These are phyloP conservation scores for Trichoderma sp. DNA, from an alignment of 2,329 filamentous ascomycete genomes.

Conservation along the genomic window DNA sequence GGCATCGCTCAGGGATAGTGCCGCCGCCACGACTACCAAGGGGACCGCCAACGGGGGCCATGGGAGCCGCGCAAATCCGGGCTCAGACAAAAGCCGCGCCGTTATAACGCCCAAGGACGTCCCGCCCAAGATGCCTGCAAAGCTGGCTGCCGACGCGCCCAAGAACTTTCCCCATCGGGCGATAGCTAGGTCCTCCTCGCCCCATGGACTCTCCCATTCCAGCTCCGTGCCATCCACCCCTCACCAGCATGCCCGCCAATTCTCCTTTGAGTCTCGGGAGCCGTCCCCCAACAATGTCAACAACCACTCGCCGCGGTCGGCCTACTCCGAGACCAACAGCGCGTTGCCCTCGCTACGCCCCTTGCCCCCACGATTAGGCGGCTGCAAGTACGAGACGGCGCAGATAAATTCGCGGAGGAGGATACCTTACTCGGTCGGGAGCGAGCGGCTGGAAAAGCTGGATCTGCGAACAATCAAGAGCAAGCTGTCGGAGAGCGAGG, in stretches of 20 bases:
- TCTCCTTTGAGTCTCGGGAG: slow-evolving; percentile 74
- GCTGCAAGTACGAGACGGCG: slow-evolving; percentile 88
- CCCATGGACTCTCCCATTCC: slow-evolving; percentile 58
- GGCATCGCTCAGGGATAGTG: slow-evolving; percentile 57
- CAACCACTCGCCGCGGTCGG: slow-evolving; percentile 85
- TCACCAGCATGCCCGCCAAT: slow-evolving; percentile 81
- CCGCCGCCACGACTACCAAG: slow-evolving; percentile 48
- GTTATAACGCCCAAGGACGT: slow-evolving; percentile 62
- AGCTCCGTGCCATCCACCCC: slow-evolving; percentile 93
- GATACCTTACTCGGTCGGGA: slow-evolving; percentile 90
- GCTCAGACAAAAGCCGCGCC: slow-evolving; percentile 62
- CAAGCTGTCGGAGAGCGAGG: slow-evolving; percentile 70
- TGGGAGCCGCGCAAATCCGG: slow-evolving; percentile 65
- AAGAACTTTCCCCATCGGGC: slow-evolving; percentile 39
- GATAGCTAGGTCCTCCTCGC: slow-evolving; percentile 36
- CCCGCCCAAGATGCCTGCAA: slow-evolving; percentile 53
- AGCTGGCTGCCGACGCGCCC: slow-evolving; percentile 43
- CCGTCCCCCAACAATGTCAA: slow-evolving; percentile 78
- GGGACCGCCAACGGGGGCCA: slow-evolving; percentile 57
- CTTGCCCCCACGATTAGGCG: slow-evolving; percentile 59
- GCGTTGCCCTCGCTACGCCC: slow-evolving; percentile 69
- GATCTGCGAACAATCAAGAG: slow-evolving; percentile 73
- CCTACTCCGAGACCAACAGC: slow-evolving; percentile 84
- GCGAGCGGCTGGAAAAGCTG: slow-evolving; percentile 72
- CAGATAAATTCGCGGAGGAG: slow-evolving; percentile 78